Evolutionary conservation across 257 asterid genomes (phyloP).

Genomic region (Nicotiana obtusifolia): DNA sequence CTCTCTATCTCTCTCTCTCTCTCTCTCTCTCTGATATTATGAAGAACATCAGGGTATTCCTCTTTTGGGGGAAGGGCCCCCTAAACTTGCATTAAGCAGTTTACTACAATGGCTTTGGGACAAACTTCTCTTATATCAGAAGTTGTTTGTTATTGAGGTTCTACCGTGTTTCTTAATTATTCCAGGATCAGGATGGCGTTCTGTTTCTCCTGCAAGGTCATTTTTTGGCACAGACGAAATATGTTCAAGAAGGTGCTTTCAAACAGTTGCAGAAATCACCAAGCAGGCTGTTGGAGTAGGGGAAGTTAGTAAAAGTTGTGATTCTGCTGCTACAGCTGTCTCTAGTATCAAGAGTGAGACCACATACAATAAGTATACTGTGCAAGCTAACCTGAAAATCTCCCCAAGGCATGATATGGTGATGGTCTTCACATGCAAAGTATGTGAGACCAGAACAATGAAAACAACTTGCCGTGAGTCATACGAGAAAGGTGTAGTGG

Average conservation of each 20-base stretch:
- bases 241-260: conserved; percentile 33
- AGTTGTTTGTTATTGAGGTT: neutral
- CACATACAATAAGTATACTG: conserved; percentile 27
- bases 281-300: conserved; percentile 21
- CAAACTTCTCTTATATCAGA: neutral
- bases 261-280: conserved; percentile 32
- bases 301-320: conserved; percentile 18
- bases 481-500: conserved; percentile 76
- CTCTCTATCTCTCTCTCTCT: neutral
- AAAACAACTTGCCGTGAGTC: conserved; percentile 74
- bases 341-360: conserved; percentile 16
- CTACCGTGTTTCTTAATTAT: neutral
- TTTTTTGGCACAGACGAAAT: conserved; percentile 23
- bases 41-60: neutral
- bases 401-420: conserved; percentile 66
- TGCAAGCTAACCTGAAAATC: conserved; percentile 44
- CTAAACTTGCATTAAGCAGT: neutral
- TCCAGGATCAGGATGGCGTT: conserved; percentile 36
- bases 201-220: conserved; percentile 35
- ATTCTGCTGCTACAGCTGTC: conserved; percentile 12
- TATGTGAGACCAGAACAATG: conserved; percentile 64
- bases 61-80: neutral
- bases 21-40: neutral
- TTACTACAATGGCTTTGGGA: neutral
- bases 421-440: conserved; percentile 75